Evolutionary conservation across 257 asterid genomes (phyloP).

Genomic region (Gentiana macrophylla): DNA sequence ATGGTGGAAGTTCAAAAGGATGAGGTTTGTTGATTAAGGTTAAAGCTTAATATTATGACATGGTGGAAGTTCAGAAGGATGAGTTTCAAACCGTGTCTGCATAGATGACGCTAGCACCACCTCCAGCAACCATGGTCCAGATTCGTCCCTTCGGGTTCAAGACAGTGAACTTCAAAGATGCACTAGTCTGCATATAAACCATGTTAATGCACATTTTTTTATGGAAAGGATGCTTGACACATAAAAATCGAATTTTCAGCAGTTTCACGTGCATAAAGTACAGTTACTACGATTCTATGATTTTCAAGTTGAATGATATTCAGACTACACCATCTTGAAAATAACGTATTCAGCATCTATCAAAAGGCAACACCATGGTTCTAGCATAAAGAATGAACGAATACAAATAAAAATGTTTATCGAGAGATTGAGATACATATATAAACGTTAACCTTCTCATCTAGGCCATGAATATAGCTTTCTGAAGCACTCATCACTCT

Average conservation of each 20-base stretch:
- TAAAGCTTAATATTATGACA: not conserved
- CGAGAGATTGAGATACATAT: not conserved
- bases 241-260: no score
- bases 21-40: no score
- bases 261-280: not conserved
- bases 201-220: not conserved
- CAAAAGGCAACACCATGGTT: not conserved
- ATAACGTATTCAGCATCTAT: no score
- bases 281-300: not conserved
- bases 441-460: slow-evolving; percentile 55
- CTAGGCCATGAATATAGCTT: slow-evolving; percentile 76
- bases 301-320: not conserved
- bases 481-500: slow-evolving; percentile 86
- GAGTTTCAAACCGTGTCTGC: slow-evolving; percentile 67
- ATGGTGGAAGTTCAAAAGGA: slow-evolving; percentile 1
- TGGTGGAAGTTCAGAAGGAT: not conserved
- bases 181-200: slow-evolving; percentile 65
- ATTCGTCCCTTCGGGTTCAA: slow-evolving; percentile 92
- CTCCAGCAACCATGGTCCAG: slow-evolving; percentile 99
- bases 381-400: no score
- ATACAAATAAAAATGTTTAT: not conserved
- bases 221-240: not conserved
- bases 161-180: slow-evolving; percentile 93
- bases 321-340: no score
- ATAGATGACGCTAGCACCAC: slow-evolving; percentile 96